A percentile compares a stretch with the other conserved stretches of the same genome.
phyloP scores from a whole-genome alignment of 306 rosid genomes.

The Trifolium repens region DNA sequence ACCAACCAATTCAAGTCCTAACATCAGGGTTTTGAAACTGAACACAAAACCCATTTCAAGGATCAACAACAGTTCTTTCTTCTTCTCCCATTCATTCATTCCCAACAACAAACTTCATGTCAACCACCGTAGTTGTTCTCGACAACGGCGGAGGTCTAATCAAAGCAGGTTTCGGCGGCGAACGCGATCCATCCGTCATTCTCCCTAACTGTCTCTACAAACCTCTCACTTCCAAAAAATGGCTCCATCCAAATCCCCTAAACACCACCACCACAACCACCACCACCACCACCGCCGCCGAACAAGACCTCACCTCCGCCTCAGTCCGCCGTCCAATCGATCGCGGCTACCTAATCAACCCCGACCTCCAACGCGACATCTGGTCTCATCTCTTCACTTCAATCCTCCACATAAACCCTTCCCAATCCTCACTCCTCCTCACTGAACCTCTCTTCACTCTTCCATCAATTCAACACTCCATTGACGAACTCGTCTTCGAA shows the following conservation, averaged over 20 bases:
- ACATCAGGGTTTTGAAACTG: too few relatives aligned
- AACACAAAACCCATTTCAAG: not conserved
- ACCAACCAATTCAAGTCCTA: too few relatives aligned
- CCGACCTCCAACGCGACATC: conserved; percentile 92
- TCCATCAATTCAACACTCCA: conserved; percentile 81
- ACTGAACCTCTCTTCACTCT: conserved; percentile 89
- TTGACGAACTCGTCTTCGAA: conserved; percentile 87
- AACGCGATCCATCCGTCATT: conserved; percentile 66
- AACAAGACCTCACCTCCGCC: conserved; percentile 85
- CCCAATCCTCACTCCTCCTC: conserved; percentile 74
- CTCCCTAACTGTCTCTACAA: conserved; percentile 84
- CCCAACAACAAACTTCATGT: conserved; percentile 18
- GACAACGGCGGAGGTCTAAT: conserved; percentile 97
- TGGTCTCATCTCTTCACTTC: conserved; percentile 88
- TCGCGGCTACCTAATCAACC: conserved; percentile 85
- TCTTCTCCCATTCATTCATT: not conserved
- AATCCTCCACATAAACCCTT: conserved; percentile 62
- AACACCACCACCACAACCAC: not conserved
- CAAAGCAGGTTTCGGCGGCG: conserved; percentile 86
- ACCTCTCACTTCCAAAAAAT: conserved; percentile 75
- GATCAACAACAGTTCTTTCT: too few relatives aligned
- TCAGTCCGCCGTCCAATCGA: conserved; percentile 92
- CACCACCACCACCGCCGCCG: conserved; percentile 1
- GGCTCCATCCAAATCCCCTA: conserved; percentile 71
- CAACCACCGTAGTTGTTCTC: conserved; percentile 66